phyloP scores from a whole-genome alignment of 768 basidiomycete species.

The Tricholoma hemisulphureum region DNA sequence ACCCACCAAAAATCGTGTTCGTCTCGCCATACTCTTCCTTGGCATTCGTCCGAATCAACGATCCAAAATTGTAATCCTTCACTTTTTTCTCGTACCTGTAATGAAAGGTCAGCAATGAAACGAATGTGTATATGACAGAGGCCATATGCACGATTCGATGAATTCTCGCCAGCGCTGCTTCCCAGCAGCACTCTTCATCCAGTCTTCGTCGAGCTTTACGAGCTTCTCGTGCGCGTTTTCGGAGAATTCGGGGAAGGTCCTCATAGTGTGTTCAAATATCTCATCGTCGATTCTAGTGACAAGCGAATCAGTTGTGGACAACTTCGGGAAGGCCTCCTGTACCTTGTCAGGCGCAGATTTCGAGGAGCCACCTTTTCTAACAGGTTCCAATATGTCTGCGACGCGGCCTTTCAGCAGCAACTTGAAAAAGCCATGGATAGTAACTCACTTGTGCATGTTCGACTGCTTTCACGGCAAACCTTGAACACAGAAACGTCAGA shows the following conservation, averaged over 20 bases:
- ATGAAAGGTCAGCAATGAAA: background rate
- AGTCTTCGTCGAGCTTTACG: slow-evolving; percentile 76
- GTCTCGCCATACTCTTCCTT: slow-evolving; percentile 81
- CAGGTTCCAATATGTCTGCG: slow-evolving; percentile 94
- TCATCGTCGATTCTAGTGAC: slow-evolving; percentile 78
- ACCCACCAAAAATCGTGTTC: slow-evolving; percentile 91
- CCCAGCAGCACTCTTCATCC: slow-evolving; percentile 84
- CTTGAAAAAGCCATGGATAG: background rate
- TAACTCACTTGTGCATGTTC: slow-evolving; percentile 87
- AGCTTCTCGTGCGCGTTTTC: slow-evolving; percentile 46
- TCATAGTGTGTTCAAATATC: slow-evolving; percentile 74
- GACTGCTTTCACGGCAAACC: slow-evolving; percentile 92
- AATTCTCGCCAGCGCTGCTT: slow-evolving; percentile 92
- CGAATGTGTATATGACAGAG: background rate
- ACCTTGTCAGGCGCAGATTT: slow-evolving; percentile 83
- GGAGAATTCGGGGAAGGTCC: slow-evolving; percentile 78
- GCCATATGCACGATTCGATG: slow-evolving; percentile 57
- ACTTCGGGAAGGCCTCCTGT: slow-evolving; percentile 17
- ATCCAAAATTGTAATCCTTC: slow-evolving; percentile 96
- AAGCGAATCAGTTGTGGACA: background rate
- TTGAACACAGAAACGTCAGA: slow-evolving; percentile 21
- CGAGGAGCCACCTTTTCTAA: slow-evolving; percentile 76
- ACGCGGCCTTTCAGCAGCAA: background rate
- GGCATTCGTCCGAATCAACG: slow-evolving; percentile 81
- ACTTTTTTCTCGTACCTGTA: slow-evolving; percentile 86